phyloP scores from a whole-genome alignment of 768 basidiomycete genomes.

The Termitomyces sp. region DNA sequence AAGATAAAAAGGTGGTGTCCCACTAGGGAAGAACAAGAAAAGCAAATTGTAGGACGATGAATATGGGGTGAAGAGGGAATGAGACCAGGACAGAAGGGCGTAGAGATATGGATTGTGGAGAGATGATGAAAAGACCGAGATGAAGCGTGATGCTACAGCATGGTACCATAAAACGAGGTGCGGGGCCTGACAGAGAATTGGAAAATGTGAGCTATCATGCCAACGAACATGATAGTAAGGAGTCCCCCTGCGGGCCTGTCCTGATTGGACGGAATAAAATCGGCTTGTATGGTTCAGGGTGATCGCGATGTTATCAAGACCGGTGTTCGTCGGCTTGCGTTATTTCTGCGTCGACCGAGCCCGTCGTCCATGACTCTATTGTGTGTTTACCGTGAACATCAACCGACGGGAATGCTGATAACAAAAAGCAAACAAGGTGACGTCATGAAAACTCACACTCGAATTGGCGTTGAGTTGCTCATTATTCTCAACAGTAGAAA shows the following conservation, averaged over 20 bases:
- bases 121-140: neutral
- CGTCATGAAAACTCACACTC: too few species aligned
- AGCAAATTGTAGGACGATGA: neutral
- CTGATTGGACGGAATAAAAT: neutral
- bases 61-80: neutral
- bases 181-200: neutral
- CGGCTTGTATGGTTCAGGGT: neutral
- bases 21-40: neutral
- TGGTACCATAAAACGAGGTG: conserved; percentile 7
- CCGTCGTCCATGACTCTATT: too few species aligned
- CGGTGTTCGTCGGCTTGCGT: neutral
- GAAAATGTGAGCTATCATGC: conserved; percentile 7
- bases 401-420: too few species aligned
- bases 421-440: too few species aligned
- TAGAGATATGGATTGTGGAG: neutral
- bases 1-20: neutral
- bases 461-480: too few species aligned
- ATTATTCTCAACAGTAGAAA: too few species aligned
- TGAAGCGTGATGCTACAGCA: neutral
- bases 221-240: conserved; percentile 10
- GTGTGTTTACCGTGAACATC: too few species aligned
- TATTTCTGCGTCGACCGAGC: neutral
- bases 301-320: neutral
- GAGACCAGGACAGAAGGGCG: neutral
- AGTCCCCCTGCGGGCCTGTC: conserved; percentile 8